Conservation (phyloP, 78 protist species). For the Bigelowiella natans region DNA sequence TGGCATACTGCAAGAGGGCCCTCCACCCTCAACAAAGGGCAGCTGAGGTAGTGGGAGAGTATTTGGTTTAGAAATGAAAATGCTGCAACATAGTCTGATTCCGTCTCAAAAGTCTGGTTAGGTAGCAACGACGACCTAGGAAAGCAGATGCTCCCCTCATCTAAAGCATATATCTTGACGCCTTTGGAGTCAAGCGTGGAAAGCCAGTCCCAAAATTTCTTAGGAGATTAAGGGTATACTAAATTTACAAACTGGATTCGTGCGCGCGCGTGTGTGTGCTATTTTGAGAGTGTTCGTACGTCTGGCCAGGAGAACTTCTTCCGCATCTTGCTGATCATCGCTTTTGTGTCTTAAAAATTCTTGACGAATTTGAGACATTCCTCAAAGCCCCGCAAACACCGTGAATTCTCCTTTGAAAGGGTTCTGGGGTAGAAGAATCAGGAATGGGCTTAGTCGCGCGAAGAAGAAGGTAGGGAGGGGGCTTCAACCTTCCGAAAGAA, state of each 20-base stretch:
- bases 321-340: constrained; percentile 45
- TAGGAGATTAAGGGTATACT: neutral
- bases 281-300: neutral
- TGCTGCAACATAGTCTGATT: too few relatives aligned
- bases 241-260: neutral
- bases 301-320: constrained; percentile 26
- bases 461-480: neutral
- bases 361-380: constrained; percentile 32
- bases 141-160: constrained; percentile 67
- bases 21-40: constrained; percentile 69
- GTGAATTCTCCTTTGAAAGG: constrained; percentile 84
- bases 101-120: too few relatives aligned
- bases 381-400: constrained; percentile 74
- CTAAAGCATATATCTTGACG: constrained; percentile 40
- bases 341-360: constrained; percentile 25
- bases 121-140: too few relatives aligned
- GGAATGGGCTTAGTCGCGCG: neutral
- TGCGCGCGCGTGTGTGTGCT: neutral
- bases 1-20: constrained; percentile 82
- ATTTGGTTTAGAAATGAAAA: too few relatives aligned
- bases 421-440: neutral
- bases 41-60: neutral
- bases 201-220: neutral
- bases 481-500: constrained; percentile 62
- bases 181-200: neutral